Conservation (phyloP, 768 basidiomycete genomes). For the Amanita inopinata region DNA sequence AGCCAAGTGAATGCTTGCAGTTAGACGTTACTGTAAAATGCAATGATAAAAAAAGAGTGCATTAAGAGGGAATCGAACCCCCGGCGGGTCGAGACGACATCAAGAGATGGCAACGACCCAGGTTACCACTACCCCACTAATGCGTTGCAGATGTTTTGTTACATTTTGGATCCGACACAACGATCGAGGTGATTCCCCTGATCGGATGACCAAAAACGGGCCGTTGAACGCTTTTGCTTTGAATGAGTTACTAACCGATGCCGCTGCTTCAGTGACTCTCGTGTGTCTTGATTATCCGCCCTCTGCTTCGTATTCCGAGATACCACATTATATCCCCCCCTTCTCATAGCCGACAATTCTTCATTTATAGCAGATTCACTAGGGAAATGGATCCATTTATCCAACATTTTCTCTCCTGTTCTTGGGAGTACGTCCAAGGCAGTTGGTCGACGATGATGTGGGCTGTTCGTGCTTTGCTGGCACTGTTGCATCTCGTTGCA, state of each 20-base stretch:
- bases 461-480: slow-evolving; percentile 16
- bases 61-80: slow-evolving; percentile 85
- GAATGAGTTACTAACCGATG: neutral
- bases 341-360: neutral
- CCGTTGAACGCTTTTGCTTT: neutral
- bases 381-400: neutral
- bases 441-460: slow-evolving; percentile 14
- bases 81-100: slow-evolving; percentile 73
- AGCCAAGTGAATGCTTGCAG: slow-evolving; percentile 20
- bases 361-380: neutral
- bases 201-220: no score
- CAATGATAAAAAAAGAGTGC: no score
- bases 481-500: slow-evolving; percentile 15
- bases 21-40: neutral
- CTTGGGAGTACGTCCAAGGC: neutral
- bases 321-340: neutral
- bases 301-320: neutral
- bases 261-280: no score
- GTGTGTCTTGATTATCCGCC: neutral
- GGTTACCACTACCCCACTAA: slow-evolving; percentile 61
- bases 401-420: neutral
- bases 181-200: no score
- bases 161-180: no score
- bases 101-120: slow-evolving; percentile 54
- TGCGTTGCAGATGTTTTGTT: no score